Base-by-base conservation (phyloP, 73 alveolate species). In the Paramecium sexaurelia region DNA sequence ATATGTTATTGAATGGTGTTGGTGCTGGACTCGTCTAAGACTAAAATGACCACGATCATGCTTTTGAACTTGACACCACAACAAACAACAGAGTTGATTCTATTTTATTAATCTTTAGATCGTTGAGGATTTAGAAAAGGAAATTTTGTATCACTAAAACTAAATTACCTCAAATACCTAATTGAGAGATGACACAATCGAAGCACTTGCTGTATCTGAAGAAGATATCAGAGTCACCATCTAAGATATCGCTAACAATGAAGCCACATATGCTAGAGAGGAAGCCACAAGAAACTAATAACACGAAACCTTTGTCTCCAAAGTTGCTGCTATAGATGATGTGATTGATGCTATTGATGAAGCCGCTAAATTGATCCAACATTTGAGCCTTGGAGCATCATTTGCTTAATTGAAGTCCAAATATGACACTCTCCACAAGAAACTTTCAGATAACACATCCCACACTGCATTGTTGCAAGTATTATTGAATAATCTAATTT, bases 301-400 rank as follows among this genome's bases (percentile, higher is more conserved):
- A 78, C 90, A 78, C 75, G 90, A 39, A 20, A 39, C 73, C 47
- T 78, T 20, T 10, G 90, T 78, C 17, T 7, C 90, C 7, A 78
- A 78, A 40, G 43, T 45, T 43, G 90, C 68, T 37, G 90, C 90
- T 33, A 78, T 78, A n/a, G 90, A 78, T 22, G 94, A 88, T 20
- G 94, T 82, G 35, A 68, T 88, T 68, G 87, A 88, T n/a, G 90
- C 94, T 27, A 43, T 88, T 27, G 94, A 88, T 69, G 94, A 88
- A 17, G 94, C 94, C 19, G 33, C 94, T 24, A 88, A 57, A 39
- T 71, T 88, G 75, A 88, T 88, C 87, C 75, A 88, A 40, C 94
- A 88, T 22, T 36, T 88, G 61, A 45, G 73, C 56, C 91, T 68
- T 67, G 94, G 94, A 6, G 94, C 87, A 1, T 88, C 94, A 37